Base-by-base conservation (phyloP, 2,329 filamentous ascomycete species). In the Cadophora sp. region DNA sequence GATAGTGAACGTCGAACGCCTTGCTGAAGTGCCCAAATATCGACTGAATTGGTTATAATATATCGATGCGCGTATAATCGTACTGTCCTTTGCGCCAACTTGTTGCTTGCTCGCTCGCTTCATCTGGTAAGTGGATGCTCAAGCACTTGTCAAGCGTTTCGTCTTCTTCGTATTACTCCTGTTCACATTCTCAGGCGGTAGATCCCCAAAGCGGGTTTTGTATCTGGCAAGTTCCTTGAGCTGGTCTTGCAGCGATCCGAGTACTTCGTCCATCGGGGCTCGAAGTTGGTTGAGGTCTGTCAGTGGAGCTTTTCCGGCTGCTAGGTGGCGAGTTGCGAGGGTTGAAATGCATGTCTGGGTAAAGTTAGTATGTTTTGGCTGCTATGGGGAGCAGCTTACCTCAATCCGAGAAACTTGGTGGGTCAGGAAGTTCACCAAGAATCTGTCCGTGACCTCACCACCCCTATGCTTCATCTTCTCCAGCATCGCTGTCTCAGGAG, bases 381-480 rank as follows among this genome's bases (percentile, higher is more conserved):
- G 50, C 64, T 59, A 29, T 40, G 11, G 19, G 19, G 1, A 73
- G 3, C 34, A 80, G 65, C 71, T 69, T 84, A 97, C 94, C 89
- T 99, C 96, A 78, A 99, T 97, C 76, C 96, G 89, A 78, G 92
- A 94, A 74, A 99, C 92, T 85, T 97, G 94, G 78, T 98, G 94
- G 78, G 97, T 94, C 79, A 98, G 87, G 76, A 99, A 93, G 76
- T 93, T 94, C 66, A 97, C 81, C 80, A 98, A 83, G 80, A 97
- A 95, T 64, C 88, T 85, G 83, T 98, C 96, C 31, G 94, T 93
- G 64, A 97, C 88, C 78, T 97, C 94, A 12, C 93, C 93, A 62
- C 92, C 93, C 51, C 90, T 82, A 67, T 85, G 83, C 79, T 89
- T 91, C 81, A 91, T 89, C 71, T 86, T 83, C 76, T 97, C 93